Evolutionary conservation across 129 eudicot genomes (phyloP), one percentile per base, ranked within the genome.

Genomic region (Glebionis coronaria): DNA sequence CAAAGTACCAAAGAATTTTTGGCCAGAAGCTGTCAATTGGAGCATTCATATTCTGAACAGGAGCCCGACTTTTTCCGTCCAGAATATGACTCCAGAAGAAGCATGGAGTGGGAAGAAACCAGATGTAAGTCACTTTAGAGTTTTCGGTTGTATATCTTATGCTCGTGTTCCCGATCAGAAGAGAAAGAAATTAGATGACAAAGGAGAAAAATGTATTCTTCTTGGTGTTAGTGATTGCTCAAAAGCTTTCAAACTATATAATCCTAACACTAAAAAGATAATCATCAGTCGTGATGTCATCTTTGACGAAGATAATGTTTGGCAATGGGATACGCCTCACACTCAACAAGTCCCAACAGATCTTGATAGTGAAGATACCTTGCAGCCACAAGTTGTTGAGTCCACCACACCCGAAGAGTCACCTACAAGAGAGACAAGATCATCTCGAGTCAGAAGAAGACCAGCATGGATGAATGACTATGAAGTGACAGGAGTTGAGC

Each of bases 71-170:
- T 38, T 27, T 38, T 9, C 23, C 8, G 13, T 63, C 3, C 3
- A 12, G 3, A 28, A 38, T 4, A 42, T 13, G 23, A 63, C 68
- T 12, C 68, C 54, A 12, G 9, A 38, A 9, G 68, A 63, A 9
- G 68, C 29, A 14, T 63, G 54, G 68, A 15, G 15, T n/a, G 68
- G 68, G 13, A 12, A 10, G 11, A 64, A 64, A 45, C 69, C 42
- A 1, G 2, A 15, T 0, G 56, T 64, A 5, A 18, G 38, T 5
- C 52, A 64, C 21, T 64, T 44, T 15, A 64, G 52, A 15, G 21
- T 64, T 1, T 63, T 63, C 21, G 56, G 53, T 1, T 42, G 69
- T 35, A 19, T 44, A 18, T 13, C 38, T 16, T 63, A 63, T 19
- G 13, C 69, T 19, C 55, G 40, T 63, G 21, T 63, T 7, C 69